Evolutionary conservation across 2,329 filamentous ascomycete species (phyloP).

Genomic region (Xylaria sp.): DNA sequence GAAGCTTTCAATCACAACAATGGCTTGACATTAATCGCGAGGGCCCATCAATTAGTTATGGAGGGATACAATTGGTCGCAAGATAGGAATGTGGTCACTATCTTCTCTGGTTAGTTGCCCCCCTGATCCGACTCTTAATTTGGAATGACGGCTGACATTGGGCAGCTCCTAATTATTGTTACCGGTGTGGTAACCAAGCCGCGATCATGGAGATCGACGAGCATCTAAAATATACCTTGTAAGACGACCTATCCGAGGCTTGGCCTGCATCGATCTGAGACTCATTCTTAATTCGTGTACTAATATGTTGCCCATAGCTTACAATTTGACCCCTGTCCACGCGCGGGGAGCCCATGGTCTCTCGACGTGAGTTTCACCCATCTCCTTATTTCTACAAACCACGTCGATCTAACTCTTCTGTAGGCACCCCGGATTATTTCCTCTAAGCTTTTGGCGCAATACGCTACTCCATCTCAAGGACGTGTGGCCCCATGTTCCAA

Average conservation of each 20-base stretch:
- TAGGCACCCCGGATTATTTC: slow-evolving; percentile 96
- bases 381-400: background rate
- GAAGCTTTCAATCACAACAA: slow-evolving; percentile 99
- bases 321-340: slow-evolving; percentile 98
- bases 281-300: slow-evolving; percentile 22
- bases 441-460: slow-evolving; percentile 62
- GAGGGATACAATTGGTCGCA: slow-evolving; percentile 99
- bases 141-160: slow-evolving; percentile 10
- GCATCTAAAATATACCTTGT: slow-evolving; percentile 99
- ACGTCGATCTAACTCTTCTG: slow-evolving; percentile 30
- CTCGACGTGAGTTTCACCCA: slow-evolving; percentile 68
- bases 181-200: slow-evolving; percentile 97
- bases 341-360: slow-evolving; percentile 98
- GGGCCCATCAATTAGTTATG: slow-evolving; percentile 98
- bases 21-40: slow-evolving; percentile 89
- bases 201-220: slow-evolving; percentile 99
- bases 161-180: slow-evolving; percentile 89
- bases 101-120: slow-evolving; percentile 80
- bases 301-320: slow-evolving; percentile 63
- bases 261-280: background rate
- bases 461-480: slow-evolving; percentile 21
- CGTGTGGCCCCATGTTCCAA: slow-evolving; percentile 29
- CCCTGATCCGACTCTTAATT: background rate
- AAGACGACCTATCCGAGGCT: slow-evolving; percentile 50
- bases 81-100: slow-evolving; percentile 96